phyloP scores from a whole-genome alignment of 495 filamentous ascomycete genomes.

The Hyaloscypha bicolor region DNA sequence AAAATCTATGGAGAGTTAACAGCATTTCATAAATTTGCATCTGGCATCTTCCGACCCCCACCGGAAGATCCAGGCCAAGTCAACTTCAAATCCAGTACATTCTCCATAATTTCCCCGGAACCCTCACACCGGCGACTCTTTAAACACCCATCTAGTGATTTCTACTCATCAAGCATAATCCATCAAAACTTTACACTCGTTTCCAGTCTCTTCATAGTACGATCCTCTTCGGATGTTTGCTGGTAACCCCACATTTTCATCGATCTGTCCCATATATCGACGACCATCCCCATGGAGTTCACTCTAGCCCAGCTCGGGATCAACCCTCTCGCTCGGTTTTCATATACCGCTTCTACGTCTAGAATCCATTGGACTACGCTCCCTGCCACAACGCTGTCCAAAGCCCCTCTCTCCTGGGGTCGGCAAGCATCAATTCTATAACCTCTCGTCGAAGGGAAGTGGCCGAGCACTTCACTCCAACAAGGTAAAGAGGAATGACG shows the following conservation, averaged over 20 bases:
- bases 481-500: background rate
- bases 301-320: constrained; percentile 14
- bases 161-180: background rate
- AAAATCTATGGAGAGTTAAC: too few species aligned
- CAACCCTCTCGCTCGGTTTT: background rate
- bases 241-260: background rate
- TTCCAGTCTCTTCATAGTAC: background rate
- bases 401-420: background rate
- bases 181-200: background rate
- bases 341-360: constrained; percentile 4
- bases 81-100: background rate
- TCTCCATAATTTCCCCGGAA: background rate
- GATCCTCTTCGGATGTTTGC: background rate
- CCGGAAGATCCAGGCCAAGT: too few species aligned
- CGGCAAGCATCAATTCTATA: background rate
- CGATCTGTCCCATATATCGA: background rate
- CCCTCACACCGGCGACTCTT: too few species aligned
- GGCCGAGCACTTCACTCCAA: background rate
- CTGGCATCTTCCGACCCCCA: too few species aligned
- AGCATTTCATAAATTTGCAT: too few species aligned
- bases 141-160: too few species aligned
- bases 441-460: background rate
- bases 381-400: constrained; percentile 8
- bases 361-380: background rate
- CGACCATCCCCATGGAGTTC: background rate